Evolutionary conservation across 345 rosid species (phyloP).

Genomic region (Hibiscus trionum): DNA sequence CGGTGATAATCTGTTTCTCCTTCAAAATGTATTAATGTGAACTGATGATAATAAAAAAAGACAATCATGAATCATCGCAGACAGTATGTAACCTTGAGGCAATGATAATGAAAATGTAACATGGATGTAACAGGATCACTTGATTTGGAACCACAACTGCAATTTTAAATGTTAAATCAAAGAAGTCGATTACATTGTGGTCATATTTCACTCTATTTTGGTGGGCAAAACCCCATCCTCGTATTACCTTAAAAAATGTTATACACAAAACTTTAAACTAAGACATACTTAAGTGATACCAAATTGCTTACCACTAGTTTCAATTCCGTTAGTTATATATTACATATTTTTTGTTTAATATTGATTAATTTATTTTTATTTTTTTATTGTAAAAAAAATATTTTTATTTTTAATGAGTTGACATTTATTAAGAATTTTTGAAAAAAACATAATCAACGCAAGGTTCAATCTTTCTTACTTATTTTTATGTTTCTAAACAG

Average conservation of each 20-base stretch:
- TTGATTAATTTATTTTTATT: too few species aligned
- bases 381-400: too few species aligned
- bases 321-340: too few species aligned
- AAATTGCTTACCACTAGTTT: not conserved
- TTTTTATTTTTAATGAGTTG: too few species aligned
- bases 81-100: constrained; percentile 25
- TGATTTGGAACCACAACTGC: not conserved
- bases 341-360: not conserved
- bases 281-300: too few species aligned
- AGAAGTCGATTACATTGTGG: not conserved
- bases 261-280: too few species aligned
- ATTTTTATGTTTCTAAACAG: too few species aligned
- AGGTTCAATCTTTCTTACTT: too few species aligned
- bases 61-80: not conserved
- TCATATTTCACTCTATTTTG: not conserved
- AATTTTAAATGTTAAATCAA: not conserved
- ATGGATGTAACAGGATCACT: constrained; percentile 13
- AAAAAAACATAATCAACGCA: too few species aligned
- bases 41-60: constrained; percentile 7
- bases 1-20: constrained; percentile 85
- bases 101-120: constrained; percentile 14
- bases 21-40: constrained; percentile 25
- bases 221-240: constrained; percentile 11
- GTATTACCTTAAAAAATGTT: not conserved
- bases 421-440: too few species aligned